phyloP scores from a whole-genome alignment of 192 early-diverging fungal species.

The Entomortierella lignicola region DNA sequence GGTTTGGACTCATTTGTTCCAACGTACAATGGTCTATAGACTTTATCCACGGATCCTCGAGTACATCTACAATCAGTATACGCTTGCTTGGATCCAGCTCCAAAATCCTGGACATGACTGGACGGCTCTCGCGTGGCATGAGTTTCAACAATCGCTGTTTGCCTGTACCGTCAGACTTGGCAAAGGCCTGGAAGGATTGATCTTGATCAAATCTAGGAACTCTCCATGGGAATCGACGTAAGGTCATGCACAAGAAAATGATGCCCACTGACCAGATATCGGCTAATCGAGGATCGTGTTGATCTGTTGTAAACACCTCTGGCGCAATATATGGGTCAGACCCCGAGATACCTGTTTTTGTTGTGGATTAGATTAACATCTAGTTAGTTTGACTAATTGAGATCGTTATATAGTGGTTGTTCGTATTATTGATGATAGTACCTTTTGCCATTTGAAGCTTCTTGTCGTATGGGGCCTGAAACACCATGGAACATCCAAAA shows the following conservation, averaged over 20 bases:
- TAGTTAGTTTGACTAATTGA: background rate
- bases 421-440: constrained; percentile 16
- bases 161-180: constrained; percentile 61
- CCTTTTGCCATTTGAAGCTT: constrained; percentile 57
- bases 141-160: constrained; percentile 66
- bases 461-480: constrained; percentile 82
- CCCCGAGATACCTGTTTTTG: constrained; percentile 80
- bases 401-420: constrained; percentile 83
- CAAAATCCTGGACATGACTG: constrained; percentile 72
- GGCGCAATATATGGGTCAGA: constrained; percentile 97
- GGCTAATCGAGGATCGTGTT: constrained; percentile 83
- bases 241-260: constrained; percentile 82
- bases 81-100: constrained; percentile 69
- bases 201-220: constrained; percentile 61
- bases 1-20: constrained; percentile 29
- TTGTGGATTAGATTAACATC: too few relatives aligned
- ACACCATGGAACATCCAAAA: constrained; percentile 94
- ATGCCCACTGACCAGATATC: constrained; percentile 96
- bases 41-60: constrained; percentile 83
- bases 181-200: constrained; percentile 69
- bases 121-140: constrained; percentile 67
- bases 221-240: constrained; percentile 78
- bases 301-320: constrained; percentile 75
- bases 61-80: constrained; percentile 70
- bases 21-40: constrained; percentile 65